A percentile compares a stretch with the other conserved stretches of the same genome.
Evolutionary conservation across 495 filamentous ascomycete genomes (phyloP).

Genomic region (Achaetomiella virescens): DNA sequence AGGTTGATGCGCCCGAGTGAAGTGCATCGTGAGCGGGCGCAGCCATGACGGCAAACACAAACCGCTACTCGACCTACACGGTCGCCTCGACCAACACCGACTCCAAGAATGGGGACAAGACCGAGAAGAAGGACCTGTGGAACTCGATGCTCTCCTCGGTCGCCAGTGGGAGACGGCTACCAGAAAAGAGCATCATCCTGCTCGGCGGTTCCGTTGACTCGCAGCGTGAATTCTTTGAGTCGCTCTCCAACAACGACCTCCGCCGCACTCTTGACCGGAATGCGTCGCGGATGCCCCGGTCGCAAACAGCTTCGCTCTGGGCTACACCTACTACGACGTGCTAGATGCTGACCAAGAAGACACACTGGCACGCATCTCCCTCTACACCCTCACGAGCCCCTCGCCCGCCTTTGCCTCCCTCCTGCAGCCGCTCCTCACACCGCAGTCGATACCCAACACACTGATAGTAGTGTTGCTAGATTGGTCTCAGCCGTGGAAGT

Average conservation of each 20-base stretch:
- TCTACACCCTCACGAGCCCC: conserved; percentile 81
- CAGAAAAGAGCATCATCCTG: conserved; percentile 86
- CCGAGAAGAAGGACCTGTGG: conserved; percentile 82
- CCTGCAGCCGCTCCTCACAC: conserved; percentile 77
- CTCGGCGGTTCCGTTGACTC: conserved; percentile 84
- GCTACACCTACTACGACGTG: conserved; percentile 94
- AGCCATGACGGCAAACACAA: conserved; percentile 51
- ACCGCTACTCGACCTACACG: conserved; percentile 50
- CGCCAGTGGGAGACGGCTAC: conserved; percentile 81
- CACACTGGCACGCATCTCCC: conserved; percentile 82
- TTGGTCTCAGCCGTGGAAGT: conserved; percentile 89
- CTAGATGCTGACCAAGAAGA: conserved; percentile 95
- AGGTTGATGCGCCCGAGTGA: conserved; percentile 14
- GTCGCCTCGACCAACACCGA: conserved; percentile 40
- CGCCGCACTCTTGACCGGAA: conserved; percentile 51
- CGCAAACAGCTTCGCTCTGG: conserved; percentile 87
- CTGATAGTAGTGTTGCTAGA: conserved; percentile 83
- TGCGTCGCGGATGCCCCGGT: conserved; percentile 68
- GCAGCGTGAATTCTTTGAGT: conserved; percentile 85
- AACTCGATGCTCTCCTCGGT: conserved; percentile 86
- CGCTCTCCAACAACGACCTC: conserved; percentile 59
- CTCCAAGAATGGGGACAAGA: conserved; percentile 59
- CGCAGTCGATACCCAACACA: conserved; percentile 78
- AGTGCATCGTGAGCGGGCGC: conserved; percentile 7
- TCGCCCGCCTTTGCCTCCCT: conserved; percentile 77